Conservation (phyloP, 2,329 filamentous ascomycete genomes). For the Simplicillium sp. region DNA sequence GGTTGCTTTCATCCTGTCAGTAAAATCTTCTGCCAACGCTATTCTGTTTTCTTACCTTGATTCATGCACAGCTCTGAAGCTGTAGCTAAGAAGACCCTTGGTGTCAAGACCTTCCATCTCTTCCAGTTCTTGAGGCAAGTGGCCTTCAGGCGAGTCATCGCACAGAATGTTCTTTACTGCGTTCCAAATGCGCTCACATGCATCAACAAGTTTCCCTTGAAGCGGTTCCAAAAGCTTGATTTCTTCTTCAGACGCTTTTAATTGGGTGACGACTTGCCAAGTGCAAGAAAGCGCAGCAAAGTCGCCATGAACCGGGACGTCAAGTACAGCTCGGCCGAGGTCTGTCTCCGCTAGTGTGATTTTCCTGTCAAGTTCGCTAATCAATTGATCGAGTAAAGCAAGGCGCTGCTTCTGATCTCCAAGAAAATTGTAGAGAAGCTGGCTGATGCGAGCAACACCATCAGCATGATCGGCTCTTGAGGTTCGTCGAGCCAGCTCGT, state of each 20-base stretch:
- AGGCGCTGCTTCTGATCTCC: conserved; percentile 29
- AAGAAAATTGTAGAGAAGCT: conserved; percentile 56
- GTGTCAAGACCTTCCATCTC: conserved; percentile 64
- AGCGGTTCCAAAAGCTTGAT: conserved; percentile 26
- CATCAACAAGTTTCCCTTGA: conserved; percentile 46
- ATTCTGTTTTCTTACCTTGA: conserved; percentile 52
- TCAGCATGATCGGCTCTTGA: conserved; percentile 88
- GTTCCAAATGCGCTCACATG: conserved; percentile 65
- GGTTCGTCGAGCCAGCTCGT: conserved; percentile 54
- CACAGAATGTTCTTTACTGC: conserved; percentile 72
- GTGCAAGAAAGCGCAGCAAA: conserved; percentile 56
- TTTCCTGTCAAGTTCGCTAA: conserved; percentile 55
- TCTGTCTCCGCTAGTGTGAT: conserved; percentile 53
- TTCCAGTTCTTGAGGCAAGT: conserved; percentile 67
- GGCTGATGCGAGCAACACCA: conserved; percentile 70
- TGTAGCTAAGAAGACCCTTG: conserved; percentile 88
- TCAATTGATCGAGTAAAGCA: conserved; percentile 45
- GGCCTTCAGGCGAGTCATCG: conserved; percentile 88
- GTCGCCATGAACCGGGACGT: conserved; percentile 59
- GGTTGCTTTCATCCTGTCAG: conserved; percentile 44
- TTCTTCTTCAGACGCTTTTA: conserved; percentile 26
- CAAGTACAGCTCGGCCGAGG: conserved; percentile 55
- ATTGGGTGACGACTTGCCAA: conserved; percentile 39
- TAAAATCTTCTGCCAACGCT: conserved; percentile 1
- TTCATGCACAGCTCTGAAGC: conserved; percentile 91